Percentiles rank a stretch among this genome's conserved stretches.
phyloP scores from a whole-genome alignment of 1,139 yeast genomes.

The Diutina scorzettiae region DNA sequence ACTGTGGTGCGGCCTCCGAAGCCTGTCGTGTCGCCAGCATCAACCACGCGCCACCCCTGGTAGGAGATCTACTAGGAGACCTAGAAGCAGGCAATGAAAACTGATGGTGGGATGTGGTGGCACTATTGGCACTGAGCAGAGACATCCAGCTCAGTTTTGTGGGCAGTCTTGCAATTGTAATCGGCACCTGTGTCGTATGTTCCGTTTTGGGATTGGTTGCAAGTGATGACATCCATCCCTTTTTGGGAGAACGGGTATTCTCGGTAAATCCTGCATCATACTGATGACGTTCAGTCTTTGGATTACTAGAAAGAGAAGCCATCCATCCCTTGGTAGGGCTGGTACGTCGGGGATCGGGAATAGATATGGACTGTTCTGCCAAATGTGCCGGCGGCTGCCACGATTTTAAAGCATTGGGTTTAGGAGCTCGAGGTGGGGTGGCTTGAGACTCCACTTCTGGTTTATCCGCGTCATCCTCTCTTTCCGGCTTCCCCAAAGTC shows the following conservation, averaged over 20 bases:
- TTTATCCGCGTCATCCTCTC: neutral
- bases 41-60: neutral
- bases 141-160: constrained; percentile 4
- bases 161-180: neutral
- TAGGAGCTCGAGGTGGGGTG: neutral
- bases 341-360: neutral
- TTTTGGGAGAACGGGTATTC: neutral
- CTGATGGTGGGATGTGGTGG: neutral
- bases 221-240: constrained; percentile 2
- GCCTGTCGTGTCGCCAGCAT: neutral
- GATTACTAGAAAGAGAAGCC: neutral
- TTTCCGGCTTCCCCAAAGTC: too few species aligned
- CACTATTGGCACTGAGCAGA: neutral
- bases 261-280: neutral
- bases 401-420: constrained; percentile 1
- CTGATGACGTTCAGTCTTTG: neutral
- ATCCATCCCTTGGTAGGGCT: constrained; percentile 2
- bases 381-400: neutral
- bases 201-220: neutral
- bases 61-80: neutral
- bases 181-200: neutral
- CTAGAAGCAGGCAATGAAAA: neutral
- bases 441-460: neutral
- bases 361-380: neutral
- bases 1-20: neutral